Conservation (phyloP, 2,329 filamentous ascomycete genomes). For the Apiospora aurea region DNA sequence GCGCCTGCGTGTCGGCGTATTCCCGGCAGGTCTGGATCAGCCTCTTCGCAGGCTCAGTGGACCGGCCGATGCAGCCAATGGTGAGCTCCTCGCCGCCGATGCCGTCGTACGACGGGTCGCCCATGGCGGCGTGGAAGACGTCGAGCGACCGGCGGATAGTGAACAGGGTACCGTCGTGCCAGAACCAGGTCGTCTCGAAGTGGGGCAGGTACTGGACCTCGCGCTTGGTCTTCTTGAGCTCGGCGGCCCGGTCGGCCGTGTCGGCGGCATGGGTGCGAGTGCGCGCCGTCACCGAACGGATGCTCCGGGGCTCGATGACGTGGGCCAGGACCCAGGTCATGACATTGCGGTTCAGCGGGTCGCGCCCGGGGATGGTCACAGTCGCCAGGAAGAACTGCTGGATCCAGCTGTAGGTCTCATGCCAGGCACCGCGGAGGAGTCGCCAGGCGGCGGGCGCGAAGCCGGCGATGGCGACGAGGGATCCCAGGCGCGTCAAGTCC, state of each 20-base stretch:
- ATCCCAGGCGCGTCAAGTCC: conserved; percentile 54
- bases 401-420: conserved; percentile 49
- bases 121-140: conserved; percentile 44
- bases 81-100: conserved; percentile 54
- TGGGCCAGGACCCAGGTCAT: conserved; percentile 54
- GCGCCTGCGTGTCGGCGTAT: conserved; percentile 54
- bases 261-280: conserved; percentile 42
- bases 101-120: conserved; percentile 53
- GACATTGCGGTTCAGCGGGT: conserved; percentile 54
- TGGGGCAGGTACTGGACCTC: conserved; percentile 54
- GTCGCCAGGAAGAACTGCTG: conserved; percentile 52
- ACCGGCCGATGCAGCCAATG: conserved; percentile 58
- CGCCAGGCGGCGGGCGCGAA: conserved; percentile 49
- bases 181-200: conserved; percentile 56
- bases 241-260: conserved; percentile 44
- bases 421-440: conserved; percentile 45
- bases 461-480: conserved; percentile 52
- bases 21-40: conserved; percentile 56
- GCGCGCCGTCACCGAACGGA: conserved; percentile 53
- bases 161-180: conserved; percentile 54
- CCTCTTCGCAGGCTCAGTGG: conserved; percentile 54
- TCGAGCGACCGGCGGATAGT: conserved; percentile 51
- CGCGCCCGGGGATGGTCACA: conserved; percentile 51
- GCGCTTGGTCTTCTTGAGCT: conserved; percentile 50
- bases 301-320: conserved; percentile 43